Evolutionary conservation across 768 basidiomycete genomes (phyloP).

Genomic region (Auricularia auricula-judae): DNA sequence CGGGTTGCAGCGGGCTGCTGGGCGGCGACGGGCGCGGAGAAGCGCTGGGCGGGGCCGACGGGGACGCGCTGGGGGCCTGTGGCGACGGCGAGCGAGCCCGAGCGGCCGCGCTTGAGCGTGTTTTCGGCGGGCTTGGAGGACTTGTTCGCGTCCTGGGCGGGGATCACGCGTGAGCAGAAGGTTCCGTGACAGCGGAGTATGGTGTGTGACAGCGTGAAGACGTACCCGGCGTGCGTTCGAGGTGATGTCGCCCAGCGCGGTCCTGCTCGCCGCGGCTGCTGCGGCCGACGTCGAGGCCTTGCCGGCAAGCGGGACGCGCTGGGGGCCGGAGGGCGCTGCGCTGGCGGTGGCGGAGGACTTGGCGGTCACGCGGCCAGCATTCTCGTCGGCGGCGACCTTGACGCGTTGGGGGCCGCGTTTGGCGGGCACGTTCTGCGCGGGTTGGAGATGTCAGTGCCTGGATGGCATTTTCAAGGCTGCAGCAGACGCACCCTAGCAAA

Average conservation of each 20-base stretch:
- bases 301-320: constrained; percentile 54
- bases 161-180: constrained; percentile 6
- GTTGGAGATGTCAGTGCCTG: neutral
- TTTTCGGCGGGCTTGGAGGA: constrained; percentile 6
- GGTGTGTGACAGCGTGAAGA: constrained; percentile 33
- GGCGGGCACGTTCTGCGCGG: neutral
- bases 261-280: neutral
- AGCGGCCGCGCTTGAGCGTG: constrained; percentile 12
- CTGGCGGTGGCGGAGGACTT: constrained; percentile 9
- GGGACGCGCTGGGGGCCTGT: constrained; percentile 10
- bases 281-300: neutral
- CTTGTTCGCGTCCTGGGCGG: constrained; percentile 26
- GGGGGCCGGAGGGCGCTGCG: constrained; percentile 40
- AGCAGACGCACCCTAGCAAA: too few species aligned
- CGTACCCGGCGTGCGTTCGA: neutral
- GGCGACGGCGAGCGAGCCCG: constrained; percentile 15
- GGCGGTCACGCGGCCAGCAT: constrained; percentile 28
- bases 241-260: neutral
- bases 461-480: too few species aligned
- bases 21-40: constrained; percentile 15
- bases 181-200: constrained; percentile 12
- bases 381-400: constrained; percentile 63
- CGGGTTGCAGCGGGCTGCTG: constrained; percentile 10
- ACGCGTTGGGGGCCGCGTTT: constrained; percentile 40
- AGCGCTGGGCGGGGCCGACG: constrained; percentile 4